phyloP scores from a whole-genome alignment of 2,329 filamentous ascomycete species.

The Onygenales sp. region DNA sequence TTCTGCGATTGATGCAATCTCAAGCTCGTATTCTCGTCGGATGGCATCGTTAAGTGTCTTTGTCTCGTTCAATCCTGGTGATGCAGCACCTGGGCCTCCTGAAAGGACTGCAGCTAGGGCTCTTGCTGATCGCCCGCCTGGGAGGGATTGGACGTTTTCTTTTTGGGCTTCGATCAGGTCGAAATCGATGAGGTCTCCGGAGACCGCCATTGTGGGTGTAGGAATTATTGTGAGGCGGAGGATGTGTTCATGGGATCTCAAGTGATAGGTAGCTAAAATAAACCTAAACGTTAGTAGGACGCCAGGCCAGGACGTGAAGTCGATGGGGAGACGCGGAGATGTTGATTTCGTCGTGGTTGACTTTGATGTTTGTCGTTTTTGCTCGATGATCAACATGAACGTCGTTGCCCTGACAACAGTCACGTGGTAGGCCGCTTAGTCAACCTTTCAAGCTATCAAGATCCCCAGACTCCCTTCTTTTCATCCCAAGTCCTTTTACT shows the following conservation, averaged over 20 bases:
- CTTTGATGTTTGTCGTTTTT: neutral
- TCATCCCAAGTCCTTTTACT: too few relatives aligned
- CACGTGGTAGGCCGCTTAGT: neutral
- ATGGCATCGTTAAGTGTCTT: conserved; percentile 69
- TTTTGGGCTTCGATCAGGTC: conserved; percentile 93
- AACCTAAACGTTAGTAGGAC: neutral
- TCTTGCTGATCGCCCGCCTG: conserved; percentile 77
- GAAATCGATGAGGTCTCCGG: conserved; percentile 50
- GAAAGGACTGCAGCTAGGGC: conserved; percentile 71
- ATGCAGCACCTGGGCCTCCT: conserved; percentile 36
- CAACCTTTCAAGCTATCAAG: neutral
- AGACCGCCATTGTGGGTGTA: conserved; percentile 26
- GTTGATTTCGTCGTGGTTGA: neutral
- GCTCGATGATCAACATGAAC: neutral
- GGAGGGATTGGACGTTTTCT: conserved; percentile 93
- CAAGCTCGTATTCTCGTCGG: conserved; percentile 75
- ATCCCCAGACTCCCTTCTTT: too few relatives aligned
- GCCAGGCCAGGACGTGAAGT: neutral
- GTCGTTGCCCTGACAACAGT: neutral
- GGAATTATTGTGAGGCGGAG: neutral
- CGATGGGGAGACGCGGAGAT: neutral
- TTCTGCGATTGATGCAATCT: conserved; percentile 68
- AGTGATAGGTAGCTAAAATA: too few relatives aligned
- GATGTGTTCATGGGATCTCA: neutral
- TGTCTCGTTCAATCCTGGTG: conserved; percentile 61